phyloP scores from a whole-genome alignment of 2,329 filamentous ascomycete genomes.

The Penicillium capsulatum region DNA sequence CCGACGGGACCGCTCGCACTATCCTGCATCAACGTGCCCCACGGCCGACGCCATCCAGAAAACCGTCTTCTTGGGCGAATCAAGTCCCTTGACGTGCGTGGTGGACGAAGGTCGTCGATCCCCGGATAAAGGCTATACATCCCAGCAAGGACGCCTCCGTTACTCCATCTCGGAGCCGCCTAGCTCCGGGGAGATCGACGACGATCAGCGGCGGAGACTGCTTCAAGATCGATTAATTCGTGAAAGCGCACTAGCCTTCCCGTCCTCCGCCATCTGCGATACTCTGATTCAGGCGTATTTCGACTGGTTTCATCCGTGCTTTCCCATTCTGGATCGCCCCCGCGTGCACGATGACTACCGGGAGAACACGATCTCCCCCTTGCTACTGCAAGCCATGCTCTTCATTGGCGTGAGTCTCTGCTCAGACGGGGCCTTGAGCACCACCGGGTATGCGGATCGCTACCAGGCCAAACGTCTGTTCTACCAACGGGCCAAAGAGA shows the following conservation, averaged over 20 bases:
- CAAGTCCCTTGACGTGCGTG: constrained; percentile 49
- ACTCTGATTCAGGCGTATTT: constrained; percentile 52
- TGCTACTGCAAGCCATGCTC: constrained; percentile 52
- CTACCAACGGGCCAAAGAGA: constrained; percentile 49
- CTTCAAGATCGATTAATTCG: constrained; percentile 37
- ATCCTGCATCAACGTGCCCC: constrained; percentile 6
- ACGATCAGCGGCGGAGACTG: constrained; percentile 27
- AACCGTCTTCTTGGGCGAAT: constrained; percentile 47
- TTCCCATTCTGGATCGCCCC: constrained; percentile 51
- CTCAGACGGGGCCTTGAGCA: constrained; percentile 43
- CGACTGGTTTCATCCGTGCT: constrained; percentile 55
- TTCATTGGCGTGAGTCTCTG: constrained; percentile 55
- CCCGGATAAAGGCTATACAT: constrained; percentile 28
- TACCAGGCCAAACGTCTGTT: constrained; percentile 50
- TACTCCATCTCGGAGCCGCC: constrained; percentile 33
- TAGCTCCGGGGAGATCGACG: constrained; percentile 11
- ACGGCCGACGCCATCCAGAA: constrained; percentile 15
- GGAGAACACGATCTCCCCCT: constrained; percentile 45
- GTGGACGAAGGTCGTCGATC: constrained; percentile 38
- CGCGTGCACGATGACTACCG: constrained; percentile 42
- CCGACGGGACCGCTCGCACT: constrained; percentile 3
- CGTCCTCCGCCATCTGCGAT: constrained; percentile 41
- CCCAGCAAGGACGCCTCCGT: constrained; percentile 36
- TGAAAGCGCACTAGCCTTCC: constrained; percentile 46
- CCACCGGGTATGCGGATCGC: constrained; percentile 47